Percentiles rank a stretch among this genome's conserved stretches.
Evolutionary conservation across 2,329 filamentous ascomycete species (phyloP).

Genomic region (Fusarium neocosmosporiellum): DNA sequence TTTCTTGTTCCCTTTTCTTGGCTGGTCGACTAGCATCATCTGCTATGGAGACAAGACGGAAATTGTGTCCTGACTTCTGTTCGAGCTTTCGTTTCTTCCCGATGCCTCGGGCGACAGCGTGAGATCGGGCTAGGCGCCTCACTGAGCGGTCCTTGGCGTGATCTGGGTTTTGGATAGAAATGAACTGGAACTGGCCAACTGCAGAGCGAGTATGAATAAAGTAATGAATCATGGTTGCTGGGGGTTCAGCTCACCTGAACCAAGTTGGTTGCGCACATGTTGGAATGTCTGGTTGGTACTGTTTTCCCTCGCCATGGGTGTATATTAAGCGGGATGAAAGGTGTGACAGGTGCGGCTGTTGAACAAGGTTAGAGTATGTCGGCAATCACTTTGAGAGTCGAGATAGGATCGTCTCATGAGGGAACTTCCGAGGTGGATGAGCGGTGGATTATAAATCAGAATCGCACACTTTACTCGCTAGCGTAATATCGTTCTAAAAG

Average conservation of each 20-base stretch:
- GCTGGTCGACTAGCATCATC: fast-evolving
- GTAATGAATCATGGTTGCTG: background rate
- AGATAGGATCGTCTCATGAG: background rate
- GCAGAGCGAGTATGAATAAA: background rate
- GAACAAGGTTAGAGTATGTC: background rate
- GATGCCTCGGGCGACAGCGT: slow-evolving; percentile 29
- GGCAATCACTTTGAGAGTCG: background rate
- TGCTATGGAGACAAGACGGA: background rate
- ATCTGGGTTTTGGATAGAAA: slow-evolving; percentile 12
- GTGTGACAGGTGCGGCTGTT: background rate
- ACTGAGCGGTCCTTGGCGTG: background rate
- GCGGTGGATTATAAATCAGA: background rate
- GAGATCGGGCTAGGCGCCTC: slow-evolving; percentile 28
- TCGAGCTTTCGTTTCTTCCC: slow-evolving; percentile 26
- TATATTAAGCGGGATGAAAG: background rate
- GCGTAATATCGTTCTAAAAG: background rate
- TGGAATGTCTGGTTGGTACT: background rate
- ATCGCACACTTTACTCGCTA: background rate
- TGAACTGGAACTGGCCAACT: slow-evolving; percentile 36
- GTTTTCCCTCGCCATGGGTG: background rate
- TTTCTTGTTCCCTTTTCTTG: fast-evolving
- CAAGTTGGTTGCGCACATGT: background rate
- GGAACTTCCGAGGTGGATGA: background rate
- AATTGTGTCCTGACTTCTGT: slow-evolving; percentile 17
- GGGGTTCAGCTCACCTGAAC: background rate